Evolutionary conservation across 2,329 filamentous ascomycete genomes (phyloP).

Genomic region (Colletotrichum theobromicola): DNA sequence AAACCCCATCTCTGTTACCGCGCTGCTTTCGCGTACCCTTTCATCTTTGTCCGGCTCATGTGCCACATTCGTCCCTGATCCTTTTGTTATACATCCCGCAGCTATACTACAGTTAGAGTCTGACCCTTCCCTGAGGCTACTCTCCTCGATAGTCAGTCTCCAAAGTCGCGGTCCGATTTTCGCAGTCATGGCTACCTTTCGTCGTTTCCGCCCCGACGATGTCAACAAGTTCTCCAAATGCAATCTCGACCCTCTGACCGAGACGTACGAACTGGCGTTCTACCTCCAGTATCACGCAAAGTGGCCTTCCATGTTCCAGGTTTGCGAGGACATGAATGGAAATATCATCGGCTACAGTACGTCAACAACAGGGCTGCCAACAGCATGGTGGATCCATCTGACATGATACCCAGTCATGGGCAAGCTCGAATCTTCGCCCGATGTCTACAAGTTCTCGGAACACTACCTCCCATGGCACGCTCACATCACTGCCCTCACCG

Average conservation of each 20-base stretch:
- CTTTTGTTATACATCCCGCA: not conserved
- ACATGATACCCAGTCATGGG: constrained; percentile 78
- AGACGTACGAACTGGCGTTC: constrained; percentile 95
- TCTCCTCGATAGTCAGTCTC: not conserved
- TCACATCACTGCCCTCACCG: constrained; percentile 94
- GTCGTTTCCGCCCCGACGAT: constrained; percentile 83
- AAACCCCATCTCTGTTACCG: not conserved
- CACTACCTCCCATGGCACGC: constrained; percentile 99
- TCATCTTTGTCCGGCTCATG: not conserved
- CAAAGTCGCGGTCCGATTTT: not conserved
- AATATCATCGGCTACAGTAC: constrained; percentile 93
- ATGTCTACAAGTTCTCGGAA: constrained; percentile 74
- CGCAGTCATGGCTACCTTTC: constrained; percentile 76
- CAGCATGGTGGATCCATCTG: constrained; percentile 25
- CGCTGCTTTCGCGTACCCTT: not conserved
- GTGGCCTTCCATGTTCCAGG: constrained; percentile 94
- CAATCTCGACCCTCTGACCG: constrained; percentile 95
- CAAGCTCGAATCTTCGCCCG: constrained; percentile 88
- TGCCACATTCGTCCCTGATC: not conserved
- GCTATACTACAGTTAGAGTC: not conserved
- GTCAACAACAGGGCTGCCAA: constrained; percentile 32
- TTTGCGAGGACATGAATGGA: constrained; percentile 85
- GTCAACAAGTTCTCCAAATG: constrained; percentile 90
- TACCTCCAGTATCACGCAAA: constrained; percentile 95
- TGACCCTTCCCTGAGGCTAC: not conserved